A percentile compares a stretch with the other conserved stretches of the same genome.
Conservation (phyloP, 805 yeast genomes). For the Cyberlindnera euphorbiae region DNA sequence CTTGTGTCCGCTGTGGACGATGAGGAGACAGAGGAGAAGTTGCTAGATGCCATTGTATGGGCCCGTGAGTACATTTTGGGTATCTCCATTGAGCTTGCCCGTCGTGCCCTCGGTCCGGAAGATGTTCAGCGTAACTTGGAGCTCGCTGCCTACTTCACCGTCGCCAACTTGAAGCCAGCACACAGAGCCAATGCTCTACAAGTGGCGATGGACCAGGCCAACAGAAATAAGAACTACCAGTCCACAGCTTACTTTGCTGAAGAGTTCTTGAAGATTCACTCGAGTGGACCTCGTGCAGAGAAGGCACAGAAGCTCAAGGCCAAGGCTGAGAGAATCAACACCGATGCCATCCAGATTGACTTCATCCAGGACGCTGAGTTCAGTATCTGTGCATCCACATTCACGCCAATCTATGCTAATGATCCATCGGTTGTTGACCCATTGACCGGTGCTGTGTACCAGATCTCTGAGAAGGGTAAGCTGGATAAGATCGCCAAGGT, state of each 20-base stretch:
- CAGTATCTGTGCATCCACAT: slow-evolving; percentile 81
- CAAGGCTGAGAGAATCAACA: slow-evolving; percentile 60
- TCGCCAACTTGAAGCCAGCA: slow-evolving; percentile 71
- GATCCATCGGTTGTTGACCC: slow-evolving; percentile 68
- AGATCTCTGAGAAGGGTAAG: slow-evolving; percentile 70
- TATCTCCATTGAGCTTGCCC: slow-evolving; percentile 80
- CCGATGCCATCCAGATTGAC: slow-evolving; percentile 86
- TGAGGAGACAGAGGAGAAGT: slow-evolving; percentile 73
- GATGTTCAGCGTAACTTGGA: slow-evolving; percentile 84
- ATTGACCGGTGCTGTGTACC: slow-evolving; percentile 85
- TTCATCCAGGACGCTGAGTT: slow-evolving; percentile 91
- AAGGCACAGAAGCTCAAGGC: slow-evolving; percentile 81
- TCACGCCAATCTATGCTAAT: slow-evolving; percentile 84
- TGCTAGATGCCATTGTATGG: slow-evolving; percentile 61
- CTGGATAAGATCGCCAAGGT: slow-evolving; percentile 71
- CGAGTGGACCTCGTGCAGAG: slow-evolving; percentile 79
- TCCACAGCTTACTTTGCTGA: slow-evolving; percentile 87
- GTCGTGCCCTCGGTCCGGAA: slow-evolving; percentile 72
- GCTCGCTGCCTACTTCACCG: slow-evolving; percentile 93
- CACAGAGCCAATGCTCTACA: slow-evolving; percentile 87
- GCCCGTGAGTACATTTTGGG: slow-evolving; percentile 93
- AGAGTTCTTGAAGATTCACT: slow-evolving; percentile 66
- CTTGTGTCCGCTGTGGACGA: slow-evolving; percentile 66
- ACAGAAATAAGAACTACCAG: slow-evolving; percentile 81
- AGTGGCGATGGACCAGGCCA: slow-evolving; percentile 92